Conservation (phyloP, 208 protist genomes). For the Angomonas ambiguus region DNA sequence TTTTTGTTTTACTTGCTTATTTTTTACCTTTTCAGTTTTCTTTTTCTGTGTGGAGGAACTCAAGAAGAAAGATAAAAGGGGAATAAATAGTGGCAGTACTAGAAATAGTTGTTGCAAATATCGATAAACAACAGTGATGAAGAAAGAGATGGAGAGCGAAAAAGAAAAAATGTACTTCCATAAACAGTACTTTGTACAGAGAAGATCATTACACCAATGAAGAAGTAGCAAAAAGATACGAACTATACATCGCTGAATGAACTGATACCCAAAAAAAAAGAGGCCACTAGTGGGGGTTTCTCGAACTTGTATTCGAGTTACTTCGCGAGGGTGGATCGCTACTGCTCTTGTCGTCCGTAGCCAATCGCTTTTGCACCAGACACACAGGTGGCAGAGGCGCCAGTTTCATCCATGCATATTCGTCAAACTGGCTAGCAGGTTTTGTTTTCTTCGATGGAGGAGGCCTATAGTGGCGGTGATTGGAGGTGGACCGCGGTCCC, state of each 20-base stretch:
- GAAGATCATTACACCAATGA: not conserved
- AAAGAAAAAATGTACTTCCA: not conserved
- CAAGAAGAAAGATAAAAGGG: not conserved
- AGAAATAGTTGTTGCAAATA: slow-evolving; percentile 3
- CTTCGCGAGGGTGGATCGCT: not conserved
- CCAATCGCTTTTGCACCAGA: slow-evolving; percentile 48
- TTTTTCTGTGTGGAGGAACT: not conserved
- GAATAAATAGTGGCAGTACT: not conserved
- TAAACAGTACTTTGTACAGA: not conserved
- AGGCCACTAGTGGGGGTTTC: no score
- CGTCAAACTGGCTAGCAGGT: not conserved
- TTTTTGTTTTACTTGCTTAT: not conserved
- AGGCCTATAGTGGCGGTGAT: not conserved
- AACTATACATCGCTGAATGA: slow-evolving; percentile 4
- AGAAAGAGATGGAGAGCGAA: not conserved
- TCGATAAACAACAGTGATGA: slow-evolving; percentile 13
- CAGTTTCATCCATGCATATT: slow-evolving; percentile 28
- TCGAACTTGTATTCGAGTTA: not conserved
- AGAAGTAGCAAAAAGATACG: not conserved
- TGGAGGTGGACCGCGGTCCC: not conserved
- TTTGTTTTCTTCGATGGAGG: not conserved
- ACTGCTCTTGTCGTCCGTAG: slow-evolving; percentile 21
- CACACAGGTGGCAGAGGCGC: slow-evolving; percentile 53
- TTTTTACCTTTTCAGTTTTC: slow-evolving; percentile 1
- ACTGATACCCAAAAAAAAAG: no score